These are phyloP conservation scores for Pseudisothecium myosuroides DNA, from an alignment of 225 moss, liverwort and hornwort species.

Conservation along the genomic window DNA sequence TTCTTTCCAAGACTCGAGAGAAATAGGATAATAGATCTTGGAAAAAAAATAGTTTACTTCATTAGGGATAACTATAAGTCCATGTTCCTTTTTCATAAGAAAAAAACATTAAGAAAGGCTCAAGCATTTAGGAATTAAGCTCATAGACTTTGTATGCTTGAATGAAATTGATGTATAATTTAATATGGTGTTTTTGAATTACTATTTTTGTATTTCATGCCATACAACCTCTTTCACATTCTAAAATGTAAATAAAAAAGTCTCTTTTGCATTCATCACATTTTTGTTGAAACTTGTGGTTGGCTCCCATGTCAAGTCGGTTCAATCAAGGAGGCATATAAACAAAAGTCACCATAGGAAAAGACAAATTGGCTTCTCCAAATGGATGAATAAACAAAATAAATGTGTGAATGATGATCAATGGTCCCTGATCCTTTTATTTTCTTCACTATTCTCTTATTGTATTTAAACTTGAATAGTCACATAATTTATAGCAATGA, in stretches of 20 bases:
- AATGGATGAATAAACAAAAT: background rate
- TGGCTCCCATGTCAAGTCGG: background rate
- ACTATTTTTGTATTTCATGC: background rate
- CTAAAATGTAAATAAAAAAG: background rate
- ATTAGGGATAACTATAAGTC: too few relatives aligned
- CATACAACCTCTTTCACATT: background rate
- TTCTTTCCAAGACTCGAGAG: too few relatives aligned
- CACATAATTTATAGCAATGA: background rate
- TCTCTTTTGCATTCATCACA: background rate
- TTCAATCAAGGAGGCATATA: rapidly evolving
- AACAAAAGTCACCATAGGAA: background rate
- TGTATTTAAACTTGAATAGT: background rate
- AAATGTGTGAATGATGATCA: background rate
- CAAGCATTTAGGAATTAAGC: too few relatives aligned
- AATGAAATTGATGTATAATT: background rate
- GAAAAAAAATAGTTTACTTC: too few relatives aligned
- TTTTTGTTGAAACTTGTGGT: background rate
- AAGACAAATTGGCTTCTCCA: background rate
- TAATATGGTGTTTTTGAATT: background rate
- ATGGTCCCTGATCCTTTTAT: background rate
- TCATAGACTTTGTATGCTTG: background rate
- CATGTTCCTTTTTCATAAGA: too few relatives aligned
- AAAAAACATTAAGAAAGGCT: too few relatives aligned
- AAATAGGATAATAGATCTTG: too few relatives aligned
- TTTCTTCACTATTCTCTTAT: background rate